phyloP scores from a whole-genome alignment of 1,284 basidiomycete species.

The Farysia itapuensis region DNA sequence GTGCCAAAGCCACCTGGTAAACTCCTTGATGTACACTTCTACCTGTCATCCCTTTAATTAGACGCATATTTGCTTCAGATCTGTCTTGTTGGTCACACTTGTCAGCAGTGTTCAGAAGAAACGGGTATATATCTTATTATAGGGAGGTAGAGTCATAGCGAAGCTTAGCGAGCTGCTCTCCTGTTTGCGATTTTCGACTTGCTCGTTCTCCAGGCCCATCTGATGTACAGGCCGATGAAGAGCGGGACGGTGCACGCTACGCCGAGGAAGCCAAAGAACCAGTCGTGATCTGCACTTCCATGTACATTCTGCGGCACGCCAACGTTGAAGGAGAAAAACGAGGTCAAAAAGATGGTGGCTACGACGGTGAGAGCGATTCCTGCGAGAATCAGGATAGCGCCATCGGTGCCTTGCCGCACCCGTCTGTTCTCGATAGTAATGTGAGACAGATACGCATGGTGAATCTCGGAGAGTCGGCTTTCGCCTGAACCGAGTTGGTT shows the following conservation, averaged over 20 bases:
- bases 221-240: constrained; percentile 4
- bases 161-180: constrained; percentile 10
- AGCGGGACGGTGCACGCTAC: not conserved
- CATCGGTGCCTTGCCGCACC: constrained; percentile 33
- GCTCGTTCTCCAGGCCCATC: constrained; percentile 5
- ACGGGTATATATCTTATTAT: too few species aligned
- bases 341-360: constrained; percentile 39
- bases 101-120: too few species aligned
- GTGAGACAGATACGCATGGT: constrained; percentile 80
- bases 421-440: constrained; percentile 68
- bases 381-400: constrained; percentile 62
- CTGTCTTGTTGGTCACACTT: too few species aligned
- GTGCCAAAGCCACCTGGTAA: too few species aligned
- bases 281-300: constrained; percentile 5
- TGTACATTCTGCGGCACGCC: constrained; percentile 62
- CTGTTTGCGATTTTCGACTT: constrained; percentile 7
- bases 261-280: constrained; percentile 14
- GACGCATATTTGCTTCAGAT: too few species aligned
- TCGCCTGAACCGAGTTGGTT: constrained; percentile 85
- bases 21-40: too few species aligned
- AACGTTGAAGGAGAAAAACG: constrained; percentile 64
- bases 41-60: too few species aligned
- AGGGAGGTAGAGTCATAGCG: too few species aligned
- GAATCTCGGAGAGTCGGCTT: constrained; percentile 80
- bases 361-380: constrained; percentile 71